Base-by-base conservation (phyloP, 73 alveolate species). In the Symbiodinium natans region DNA sequence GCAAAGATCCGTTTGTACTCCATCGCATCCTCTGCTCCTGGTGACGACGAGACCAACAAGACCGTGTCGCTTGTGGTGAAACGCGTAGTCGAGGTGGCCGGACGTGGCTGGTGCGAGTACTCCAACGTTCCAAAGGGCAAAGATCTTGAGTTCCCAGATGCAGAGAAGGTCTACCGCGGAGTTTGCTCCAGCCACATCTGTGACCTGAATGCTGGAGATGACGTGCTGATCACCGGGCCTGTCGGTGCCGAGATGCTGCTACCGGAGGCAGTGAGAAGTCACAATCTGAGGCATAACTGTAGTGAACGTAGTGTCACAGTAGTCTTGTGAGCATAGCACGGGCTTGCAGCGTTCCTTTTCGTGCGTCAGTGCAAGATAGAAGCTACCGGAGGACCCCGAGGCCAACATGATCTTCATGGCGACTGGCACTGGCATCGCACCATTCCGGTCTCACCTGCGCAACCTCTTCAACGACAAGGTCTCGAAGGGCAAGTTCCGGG, bases 401-500 rank as follows among this genome's bases (percentile, higher is more conserved):
- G 84, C 92, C 84, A 80, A 93, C 93, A 46, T 93, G 92, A 93
- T 93, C 82, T 68, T 93, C 83, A 80, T 93, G 85, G 99, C 99
- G 36, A 93, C 99, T 29, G 99, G 99, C 73, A 93, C 99, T 29
- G 99, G 99, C 93, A 93, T 93, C 36, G 99, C 99, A 8, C 99
- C 99, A 2, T 90, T 90, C 97, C 86, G 97, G 39, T 90, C 97
- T 1, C 88, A 73, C 56, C 42, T 90, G 97, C 97, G 97, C 17
- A 29, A 73, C 52, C 88, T 90, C 41, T 90, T 90, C 82, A 43
- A 90, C 42, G 97, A 90, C 97, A 90, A 73, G 89, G 97, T 71
- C 82, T 41, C 89, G 88, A 90, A 68, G 89, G 97, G 97, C 97
- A 90, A 90, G 52, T 93, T 93, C 99, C 77, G 80, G 99, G 99